Evolutionary conservation across 2,329 filamentous ascomycete genomes (phyloP).

Genomic region (Cercospora beticola): DNA sequence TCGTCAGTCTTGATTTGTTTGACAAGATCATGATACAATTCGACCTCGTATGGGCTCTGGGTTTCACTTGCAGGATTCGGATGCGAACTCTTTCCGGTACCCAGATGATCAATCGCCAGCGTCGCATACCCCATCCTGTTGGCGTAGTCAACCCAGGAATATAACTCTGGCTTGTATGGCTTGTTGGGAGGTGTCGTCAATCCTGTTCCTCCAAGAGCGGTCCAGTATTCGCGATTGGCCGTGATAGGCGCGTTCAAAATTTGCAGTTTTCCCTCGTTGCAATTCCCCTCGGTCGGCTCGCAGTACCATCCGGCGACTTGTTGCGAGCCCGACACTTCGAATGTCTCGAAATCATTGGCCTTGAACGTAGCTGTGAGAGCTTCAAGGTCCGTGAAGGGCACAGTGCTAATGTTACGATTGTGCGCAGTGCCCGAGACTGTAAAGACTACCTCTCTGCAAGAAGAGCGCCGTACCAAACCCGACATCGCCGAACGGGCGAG

Average conservation of each 20-base stretch:
- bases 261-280: conserved; percentile 13
- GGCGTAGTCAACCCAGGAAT: conserved; percentile 21
- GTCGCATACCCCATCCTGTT: conserved; percentile 15
- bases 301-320: conserved; percentile 19
- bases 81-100: conserved; percentile 16
- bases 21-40: conserved; percentile 15
- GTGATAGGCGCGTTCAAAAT: conserved; percentile 17
- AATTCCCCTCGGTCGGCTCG: background rate
- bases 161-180: conserved; percentile 16
- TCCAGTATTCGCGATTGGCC: conserved; percentile 18
- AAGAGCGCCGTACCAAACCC: background rate
- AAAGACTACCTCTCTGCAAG: conserved; percentile 18
- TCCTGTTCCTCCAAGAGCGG: conserved; percentile 16
- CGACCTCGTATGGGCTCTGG: conserved; percentile 20
- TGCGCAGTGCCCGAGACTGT: conserved; percentile 13
- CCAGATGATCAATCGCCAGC: conserved; percentile 18
- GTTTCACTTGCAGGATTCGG: conserved; percentile 16
- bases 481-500: background rate
- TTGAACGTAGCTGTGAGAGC: conserved; percentile 6
- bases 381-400: conserved; percentile 10
- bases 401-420: conserved; percentile 14
- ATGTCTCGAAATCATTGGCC: conserved; percentile 2
- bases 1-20: conserved; percentile 11
- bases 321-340: conserved; percentile 14
- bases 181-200: background rate